A percentile compares a stretch with the other conserved stretches of the same genome.
These are phyloP conservation scores for Solanum hybrid DNA, from an alignment of 305 asterid genomes.

Conservation along the genomic window DNA sequence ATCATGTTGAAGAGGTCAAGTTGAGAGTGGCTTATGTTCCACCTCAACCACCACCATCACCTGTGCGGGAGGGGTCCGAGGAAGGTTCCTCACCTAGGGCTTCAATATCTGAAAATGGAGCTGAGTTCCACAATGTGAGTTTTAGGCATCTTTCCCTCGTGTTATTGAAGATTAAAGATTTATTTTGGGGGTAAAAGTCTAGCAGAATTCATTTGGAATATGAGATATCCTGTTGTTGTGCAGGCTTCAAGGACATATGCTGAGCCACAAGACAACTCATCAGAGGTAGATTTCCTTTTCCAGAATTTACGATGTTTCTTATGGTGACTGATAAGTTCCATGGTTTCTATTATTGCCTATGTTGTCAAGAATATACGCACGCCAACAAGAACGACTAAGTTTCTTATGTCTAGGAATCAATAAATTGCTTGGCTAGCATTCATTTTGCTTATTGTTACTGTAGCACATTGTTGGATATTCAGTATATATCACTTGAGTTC, in stretches of 20 bases:
- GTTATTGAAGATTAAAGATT: neutral
- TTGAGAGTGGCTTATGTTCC: slow-evolving; percentile 82
- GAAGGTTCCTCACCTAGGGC: slow-evolving; percentile 95
- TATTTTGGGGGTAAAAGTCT: neutral
- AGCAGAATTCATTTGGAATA: neutral
- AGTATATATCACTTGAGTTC: neutral
- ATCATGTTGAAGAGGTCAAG: slow-evolving; percentile 83
- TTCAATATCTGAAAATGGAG: slow-evolving; percentile 84
- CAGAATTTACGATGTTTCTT: neutral
- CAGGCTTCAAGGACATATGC: slow-evolving; percentile 46
- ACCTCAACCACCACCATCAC: slow-evolving; percentile 84
- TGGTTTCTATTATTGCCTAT: neutral
- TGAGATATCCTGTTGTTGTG: slow-evolving; percentile 2
- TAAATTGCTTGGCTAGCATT: neutral
- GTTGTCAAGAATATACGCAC: neutral
- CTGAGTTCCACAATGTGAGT: slow-evolving; percentile 56
- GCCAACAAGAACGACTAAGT: neutral
- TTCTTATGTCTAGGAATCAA: neutral
- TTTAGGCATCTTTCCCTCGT: neutral
- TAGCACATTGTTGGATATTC: neutral
- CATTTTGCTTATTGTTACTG: neutral
- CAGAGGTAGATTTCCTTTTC: slow-evolving; percentile 49
- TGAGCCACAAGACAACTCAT: slow-evolving; percentile 51
- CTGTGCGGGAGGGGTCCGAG: slow-evolving; percentile 91
- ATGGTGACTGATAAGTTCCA: neutral